Evolutionary conservation across 352 stramenopile genomes (phyloP), one percentile per base, ranked within the genome.

Genomic region (Pythium phragmiticola): DNA sequence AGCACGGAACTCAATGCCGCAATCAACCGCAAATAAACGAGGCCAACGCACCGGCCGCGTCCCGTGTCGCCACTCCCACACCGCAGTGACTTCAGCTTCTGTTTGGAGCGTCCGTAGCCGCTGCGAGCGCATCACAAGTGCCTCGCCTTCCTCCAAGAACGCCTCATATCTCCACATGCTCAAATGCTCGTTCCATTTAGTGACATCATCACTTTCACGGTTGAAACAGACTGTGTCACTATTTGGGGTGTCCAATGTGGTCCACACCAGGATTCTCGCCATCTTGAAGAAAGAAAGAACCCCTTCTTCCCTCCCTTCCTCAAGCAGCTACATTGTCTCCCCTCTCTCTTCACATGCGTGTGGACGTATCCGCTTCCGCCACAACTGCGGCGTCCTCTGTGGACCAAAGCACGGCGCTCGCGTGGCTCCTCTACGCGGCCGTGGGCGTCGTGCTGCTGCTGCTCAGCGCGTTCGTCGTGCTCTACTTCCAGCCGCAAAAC

Each of bases 31-130:
- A 30, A 30, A 30, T 23, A 21, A 14, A 46, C 13, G 39, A 30
- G 4, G 4, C 7, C 7, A 30, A 60, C 75, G 45, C 33, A 88
- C 83, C 65, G 68, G 60, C 72, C 76, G 66, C n/a, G 60, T 67
- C 4, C 85, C 83, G 33, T 77, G 71, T 19, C 73, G 58, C 81
- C 82, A 94, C 50, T 88, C 66, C 84, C 82, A 94, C 57, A 70
- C 70, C 5, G 65, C 71, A 8, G 67, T 57, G 4, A 19, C 23
- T 2, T 57, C 50, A 30, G 5, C 47, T 19, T 33, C 39, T 26
- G 16, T 59, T 59, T 39, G 63, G 63, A 28, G 73, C 19, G 16
- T 60, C 60, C 42, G 63, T 63, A 28, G 73, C 19, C 14, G 72
- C 68, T 78, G 72, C 26, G 82, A 84, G 11, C 66, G 58, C 41